phyloP scores from a whole-genome alignment of 2,329 filamentous ascomycete genomes.

The Fusarium gaditjirri region DNA sequence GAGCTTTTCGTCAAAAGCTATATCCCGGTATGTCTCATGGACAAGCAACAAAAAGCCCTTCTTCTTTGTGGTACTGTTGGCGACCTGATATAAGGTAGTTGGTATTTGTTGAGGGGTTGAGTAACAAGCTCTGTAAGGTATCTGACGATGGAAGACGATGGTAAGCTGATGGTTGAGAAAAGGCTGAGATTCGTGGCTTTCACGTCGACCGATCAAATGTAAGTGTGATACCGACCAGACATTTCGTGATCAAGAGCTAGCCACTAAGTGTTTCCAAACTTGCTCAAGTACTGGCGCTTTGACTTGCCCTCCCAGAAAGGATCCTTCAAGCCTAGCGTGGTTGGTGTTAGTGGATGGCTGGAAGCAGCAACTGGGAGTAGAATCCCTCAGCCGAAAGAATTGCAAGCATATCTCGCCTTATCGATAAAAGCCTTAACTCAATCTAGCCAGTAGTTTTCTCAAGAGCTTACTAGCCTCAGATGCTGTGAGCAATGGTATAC shows the following conservation, averaged over 20 bases:
- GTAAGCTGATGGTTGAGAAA: accelerated
- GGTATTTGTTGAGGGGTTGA: neutral
- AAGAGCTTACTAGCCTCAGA: accelerated
- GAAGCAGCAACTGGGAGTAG: neutral
- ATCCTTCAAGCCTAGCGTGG: neutral
- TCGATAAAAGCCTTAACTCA: neutral
- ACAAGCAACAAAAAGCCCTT: neutral
- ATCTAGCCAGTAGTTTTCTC: neutral
- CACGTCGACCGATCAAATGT: accelerated
- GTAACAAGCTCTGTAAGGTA: accelerated
- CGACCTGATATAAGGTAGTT: accelerated
- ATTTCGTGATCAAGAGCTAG: neutral
- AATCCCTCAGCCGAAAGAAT: neutral
- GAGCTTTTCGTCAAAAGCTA: neutral
- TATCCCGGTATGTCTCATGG: neutral
- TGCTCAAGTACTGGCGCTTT: neutral
- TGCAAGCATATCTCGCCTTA: accelerated
- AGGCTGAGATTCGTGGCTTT: neutral
- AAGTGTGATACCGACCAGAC: too few species aligned
- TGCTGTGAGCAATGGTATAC: neutral
- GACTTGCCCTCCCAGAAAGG: neutral
- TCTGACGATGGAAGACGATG: neutral
- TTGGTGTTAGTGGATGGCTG: neutral
- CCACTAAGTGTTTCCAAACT: neutral
- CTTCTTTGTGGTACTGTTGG: neutral